These are phyloP conservation scores for Rhizopus arrhizus DNA, from an alignment of 371 early-diverging fungal species.

Conservation along the genomic window DNA sequence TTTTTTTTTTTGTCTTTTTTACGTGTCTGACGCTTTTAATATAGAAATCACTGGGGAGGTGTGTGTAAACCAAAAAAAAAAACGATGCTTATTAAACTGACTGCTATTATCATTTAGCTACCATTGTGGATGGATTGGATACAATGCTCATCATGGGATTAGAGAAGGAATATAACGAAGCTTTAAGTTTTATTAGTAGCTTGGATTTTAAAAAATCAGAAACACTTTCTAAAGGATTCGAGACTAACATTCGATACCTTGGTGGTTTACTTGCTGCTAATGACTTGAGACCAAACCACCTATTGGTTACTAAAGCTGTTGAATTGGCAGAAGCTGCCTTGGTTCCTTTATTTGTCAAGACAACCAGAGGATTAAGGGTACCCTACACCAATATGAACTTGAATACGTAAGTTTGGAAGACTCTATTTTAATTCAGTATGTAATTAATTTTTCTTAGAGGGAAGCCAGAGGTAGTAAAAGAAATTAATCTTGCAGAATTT, in stretches of 20 bases:
- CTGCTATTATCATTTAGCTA: constrained; percentile 40
- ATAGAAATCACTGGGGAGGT: constrained; percentile 61
- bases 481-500: constrained; percentile 68
- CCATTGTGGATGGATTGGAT: constrained; percentile 84
- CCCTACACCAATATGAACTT: constrained; percentile 78
- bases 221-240: constrained; percentile 57
- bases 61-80: not conserved
- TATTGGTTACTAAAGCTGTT: constrained; percentile 68
- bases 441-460: constrained; percentile 6
- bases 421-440: not conserved
- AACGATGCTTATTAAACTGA: not conserved
- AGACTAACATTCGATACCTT: constrained; percentile 75
- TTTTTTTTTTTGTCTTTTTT: constrained; percentile 47
- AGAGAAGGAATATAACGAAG: constrained; percentile 53
- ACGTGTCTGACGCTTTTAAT: constrained; percentile 13
- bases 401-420: constrained; percentile 24
- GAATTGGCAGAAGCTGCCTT: constrained; percentile 73
- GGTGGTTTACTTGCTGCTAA: constrained; percentile 70
- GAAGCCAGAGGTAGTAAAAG: constrained; percentile 9
- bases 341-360: constrained; percentile 67
- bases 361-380: constrained; percentile 56
- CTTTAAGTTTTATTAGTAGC: constrained; percentile 58
- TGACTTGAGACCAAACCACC: constrained; percentile 59
- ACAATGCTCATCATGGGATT: constrained; percentile 82
- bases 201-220: constrained; percentile 49